Evolutionary conservation across 73 alveolate species (phyloP), one percentile per base, ranked within the genome.

Genomic region (Blepharisma stoltei): DNA sequence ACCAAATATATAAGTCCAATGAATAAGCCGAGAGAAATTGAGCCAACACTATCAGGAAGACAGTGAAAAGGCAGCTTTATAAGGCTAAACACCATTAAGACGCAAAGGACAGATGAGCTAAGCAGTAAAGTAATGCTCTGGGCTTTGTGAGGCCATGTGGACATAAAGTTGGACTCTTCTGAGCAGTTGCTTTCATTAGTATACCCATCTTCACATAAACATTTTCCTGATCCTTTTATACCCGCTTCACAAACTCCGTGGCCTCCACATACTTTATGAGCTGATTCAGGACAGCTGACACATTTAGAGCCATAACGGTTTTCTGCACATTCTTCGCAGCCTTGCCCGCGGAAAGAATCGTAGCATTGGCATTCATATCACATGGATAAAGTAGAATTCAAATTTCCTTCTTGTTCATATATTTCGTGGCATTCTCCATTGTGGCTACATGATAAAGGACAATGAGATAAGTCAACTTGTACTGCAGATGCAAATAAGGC

Each of bases 171-270:
- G 11, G 14, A n/a, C 23, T 60, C 73, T 60, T 69, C 79, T 25
- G 37, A 7, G 27, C 79, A 69, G 43, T 69, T 69, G 32, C 45
- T 37, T 11, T 9, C 14, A n/a, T 11, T n/a, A 14, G 65, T 14
- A 43, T 14, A 69, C 3, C 65, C 79, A 18, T 69, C 60, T 44
- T 44, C 55, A 46, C 79, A 69, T n/a, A 44, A 7, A 25, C 79
- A 69, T 38, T 14, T 69, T 9, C 79, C 79, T 44, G 60, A 1
- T 18, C 75, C 69, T 11, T 23, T 37, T 23, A 69, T 43, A 0
- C 79, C 79, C 4, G 41, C 69, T 1, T 69, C 79, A 43, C 79
- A 69, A 7, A 69, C 38, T 5, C 79, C 79, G 43, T 46, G 79
- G 5, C 79, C 79, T 44, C 32, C 65, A 43, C 79, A 69, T 7